Base-by-base conservation (phyloP, 2,329 filamentous ascomycete genomes). In the Helotiales sp. region DNA sequence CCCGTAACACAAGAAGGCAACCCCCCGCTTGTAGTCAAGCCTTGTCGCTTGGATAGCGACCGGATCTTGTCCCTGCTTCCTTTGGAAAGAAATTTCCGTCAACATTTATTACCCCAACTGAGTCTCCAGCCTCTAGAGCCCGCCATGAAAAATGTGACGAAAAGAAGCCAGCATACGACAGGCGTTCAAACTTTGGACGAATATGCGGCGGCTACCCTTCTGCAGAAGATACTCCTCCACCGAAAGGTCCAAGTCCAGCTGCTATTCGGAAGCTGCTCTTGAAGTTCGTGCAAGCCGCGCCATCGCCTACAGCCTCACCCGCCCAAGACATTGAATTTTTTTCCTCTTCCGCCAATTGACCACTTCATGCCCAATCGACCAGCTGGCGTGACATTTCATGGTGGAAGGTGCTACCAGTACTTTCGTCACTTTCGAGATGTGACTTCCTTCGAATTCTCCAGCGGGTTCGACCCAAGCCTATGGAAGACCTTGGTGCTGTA, bases 151-250 rank as follows among this genome's bases (percentile, higher is more conserved):
- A 72, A 63, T 72, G 70, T 34, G 71, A 72, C 24, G 70, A 73
- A 40, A 69, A 49, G n/a, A 70, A 73, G 30, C 72, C 72, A 22
- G 61, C 64, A 30, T 73, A 71, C 43, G 45, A 70, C 7, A 47
- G 71, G 57, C 73, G 72, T 52, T 61, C 67, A 1, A 73, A 74
- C 52, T 74, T 73, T 67, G 72, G 72, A 34, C 54, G 70, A 28
- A 67, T 66, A 30, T 74, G 72, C 52, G 71, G 62, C 28, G 72
- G 72, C 2, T 74, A 73, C 65, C 30, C 59, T 7, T 65, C 63
- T 10, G 55, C 59, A 40, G 66, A 68, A 15, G 66, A 65, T 8
- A 45, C 54, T 15, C 55, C 65, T 22, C 58, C 54, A 43, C 59
- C 59, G 17, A 65, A 60, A 40, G 63, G 65, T 6, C 26, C 40